Evolutionary conservation across 345 rosid genomes (phyloP).

Genomic region (Zanthoxylum bungeanum): DNA sequence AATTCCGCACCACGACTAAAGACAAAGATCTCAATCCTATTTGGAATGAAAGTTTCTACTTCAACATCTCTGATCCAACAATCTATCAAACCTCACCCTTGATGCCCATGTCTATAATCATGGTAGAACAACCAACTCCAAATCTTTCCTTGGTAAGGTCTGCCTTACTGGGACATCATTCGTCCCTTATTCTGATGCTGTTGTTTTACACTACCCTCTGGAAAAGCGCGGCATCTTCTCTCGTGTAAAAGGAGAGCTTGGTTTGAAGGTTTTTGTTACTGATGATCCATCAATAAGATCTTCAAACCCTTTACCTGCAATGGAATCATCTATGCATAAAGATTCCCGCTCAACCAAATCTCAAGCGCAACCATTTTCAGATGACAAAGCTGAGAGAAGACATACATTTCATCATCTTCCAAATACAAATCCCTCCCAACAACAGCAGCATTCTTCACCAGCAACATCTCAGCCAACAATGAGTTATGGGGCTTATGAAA

Average conservation of each 20-base stretch:
- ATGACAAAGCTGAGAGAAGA: constrained; percentile 29
- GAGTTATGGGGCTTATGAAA: constrained; percentile 41
- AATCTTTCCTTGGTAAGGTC: constrained; percentile 64
- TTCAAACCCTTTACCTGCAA: constrained; percentile 47
- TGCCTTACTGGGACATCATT: constrained; percentile 73
- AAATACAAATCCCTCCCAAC: constrained; percentile 24
- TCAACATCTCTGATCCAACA: constrained; percentile 68
- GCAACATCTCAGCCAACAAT: constrained; percentile 25
- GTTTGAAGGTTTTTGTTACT: constrained; percentile 69
- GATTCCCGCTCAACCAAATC: constrained; percentile 31
- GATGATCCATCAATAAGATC: constrained; percentile 52
- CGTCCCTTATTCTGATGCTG: constrained; percentile 71
- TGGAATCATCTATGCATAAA: constrained; percentile 34
- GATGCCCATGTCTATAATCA: constrained; percentile 59
- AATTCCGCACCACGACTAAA: constrained; percentile 59
- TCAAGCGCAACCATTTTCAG: constrained; percentile 19
- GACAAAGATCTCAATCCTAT: constrained; percentile 67
- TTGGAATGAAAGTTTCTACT: constrained; percentile 82
- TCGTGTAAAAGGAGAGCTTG: constrained; percentile 73
- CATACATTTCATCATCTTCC: constrained; percentile 48
- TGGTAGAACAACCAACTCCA: constrained; percentile 37
- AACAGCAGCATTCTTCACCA: constrained; percentile 21
- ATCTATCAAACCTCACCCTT: constrained; percentile 47
- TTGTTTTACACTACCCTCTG: constrained; percentile 71
- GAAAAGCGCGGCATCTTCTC: constrained; percentile 57